phyloP scores from a whole-genome alignment of 225 moss, liverwort and hornwort species.

The Polytrichum formosum region DNA sequence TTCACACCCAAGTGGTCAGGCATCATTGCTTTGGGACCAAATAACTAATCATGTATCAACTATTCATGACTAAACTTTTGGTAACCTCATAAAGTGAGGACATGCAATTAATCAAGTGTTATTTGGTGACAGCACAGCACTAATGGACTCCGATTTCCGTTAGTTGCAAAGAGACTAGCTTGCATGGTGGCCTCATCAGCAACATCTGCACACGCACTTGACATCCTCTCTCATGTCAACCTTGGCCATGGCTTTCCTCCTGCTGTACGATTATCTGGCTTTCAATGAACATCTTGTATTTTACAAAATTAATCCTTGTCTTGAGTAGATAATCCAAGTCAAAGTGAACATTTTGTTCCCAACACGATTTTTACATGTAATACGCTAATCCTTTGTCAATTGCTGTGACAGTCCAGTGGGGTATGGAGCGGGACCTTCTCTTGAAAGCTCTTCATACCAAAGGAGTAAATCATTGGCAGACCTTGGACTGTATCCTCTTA shows the following conservation, averaged over 20 bases:
- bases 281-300: too few species aligned
- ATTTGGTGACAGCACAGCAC: conserved; percentile 49
- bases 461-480: conserved; percentile 10
- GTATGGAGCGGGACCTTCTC: conserved; percentile 54
- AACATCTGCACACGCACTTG: conserved; percentile 46
- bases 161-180: conserved; percentile 61
- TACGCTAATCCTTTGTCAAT: too few species aligned
- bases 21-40: too few species aligned
- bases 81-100: too few species aligned
- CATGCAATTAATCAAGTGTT: too few species aligned
- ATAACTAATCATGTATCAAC: too few species aligned
- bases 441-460: conserved; percentile 38
- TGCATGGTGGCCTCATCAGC: conserved; percentile 56
- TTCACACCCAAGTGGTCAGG: too few species aligned
- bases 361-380: too few species aligned
- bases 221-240: conserved; percentile 53
- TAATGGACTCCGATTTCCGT: conserved; percentile 53
- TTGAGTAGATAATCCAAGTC: too few species aligned
- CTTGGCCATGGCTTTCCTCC: conserved; percentile 53
- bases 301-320: too few species aligned
- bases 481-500: conserved; percentile 65
- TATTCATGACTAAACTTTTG: too few species aligned
- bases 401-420: conserved; percentile 49
- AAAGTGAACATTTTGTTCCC: too few species aligned
- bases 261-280: conserved; percentile 31